Evolutionary conservation across 768 basidiomycete genomes (phyloP), one percentile per base, ranked within the genome.

Genomic region (Amanita pseudoporphyria): DNA sequence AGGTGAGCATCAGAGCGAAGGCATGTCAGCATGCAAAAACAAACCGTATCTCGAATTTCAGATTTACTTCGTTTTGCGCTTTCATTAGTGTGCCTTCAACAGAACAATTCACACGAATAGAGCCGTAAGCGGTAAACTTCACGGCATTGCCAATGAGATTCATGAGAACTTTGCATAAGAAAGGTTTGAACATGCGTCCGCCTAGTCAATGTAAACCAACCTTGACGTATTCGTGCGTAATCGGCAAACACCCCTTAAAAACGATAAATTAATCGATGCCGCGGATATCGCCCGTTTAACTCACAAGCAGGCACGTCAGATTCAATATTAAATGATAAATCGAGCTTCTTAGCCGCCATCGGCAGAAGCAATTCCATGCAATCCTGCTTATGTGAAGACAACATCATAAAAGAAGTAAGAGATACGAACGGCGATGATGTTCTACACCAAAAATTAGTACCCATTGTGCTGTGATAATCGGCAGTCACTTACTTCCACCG

Each of bases 121-220:
- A 79, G 6, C 85, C 84, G 16, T 60, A 66, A 1, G 73, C 70
- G 1, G 84, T 85, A 60, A 86, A 87, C 57, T 86, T 87, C 48
- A 86, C 78, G 3, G 82, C 82, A 57, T 87, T 87, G 6, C 82
- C 84, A 42, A 86, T 81, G 43, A 86, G 62, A 59, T 87, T 87
- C 82, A 85, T 85, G 18, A 86, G 63, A 9, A 85, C 83, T 83
- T 54, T 16, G 19, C 31, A 24, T 53, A 53, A n/a, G n/a, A n/a
- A n/a, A 51, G 21, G 19, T 49, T 6, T 37, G 9, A 44, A n/a
- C 16, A 37, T 28, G 16, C 30, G 49, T 46, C 13, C n/a, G 14
- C 2, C 30, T 14, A 18, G 21, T 52, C 9, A 14, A 54, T 54
- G 19, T 10, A 9, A 18, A 45, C 53, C 30, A 55, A 78, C 82